Evolutionary conservation across 2,329 filamentous ascomycete genomes (phyloP).

Genomic region (Lasiodiplodia sp.): DNA sequence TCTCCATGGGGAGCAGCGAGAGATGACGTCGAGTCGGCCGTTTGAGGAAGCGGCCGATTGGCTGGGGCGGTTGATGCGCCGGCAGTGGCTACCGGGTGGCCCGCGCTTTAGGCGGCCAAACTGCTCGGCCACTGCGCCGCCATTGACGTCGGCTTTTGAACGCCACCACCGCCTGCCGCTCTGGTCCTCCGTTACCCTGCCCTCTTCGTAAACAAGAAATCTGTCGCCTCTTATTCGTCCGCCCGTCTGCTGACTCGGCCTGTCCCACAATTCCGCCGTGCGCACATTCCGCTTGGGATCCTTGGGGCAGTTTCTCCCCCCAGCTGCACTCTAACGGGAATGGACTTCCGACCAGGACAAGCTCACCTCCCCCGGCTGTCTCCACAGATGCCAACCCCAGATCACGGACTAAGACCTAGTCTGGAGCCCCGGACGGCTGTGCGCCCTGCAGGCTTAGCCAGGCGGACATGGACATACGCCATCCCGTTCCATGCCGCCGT

Average conservation of each 20-base stretch:
- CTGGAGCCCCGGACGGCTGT: constrained; percentile 15
- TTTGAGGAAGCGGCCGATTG: not conserved
- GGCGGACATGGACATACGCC: constrained; percentile 1
- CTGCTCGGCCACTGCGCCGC: not conserved
- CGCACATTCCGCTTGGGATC: not conserved
- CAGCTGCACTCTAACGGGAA: constrained; percentile 11
- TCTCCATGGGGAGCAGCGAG: not conserved
- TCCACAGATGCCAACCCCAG: constrained; percentile 11
- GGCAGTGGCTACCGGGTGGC: constrained; percentile 6
- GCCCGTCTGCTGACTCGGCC: not conserved
- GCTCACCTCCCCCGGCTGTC: constrained; percentile 6
- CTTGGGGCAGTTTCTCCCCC: not conserved
- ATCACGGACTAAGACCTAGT: constrained; percentile 11
- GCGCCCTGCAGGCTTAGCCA: constrained; percentile 2
- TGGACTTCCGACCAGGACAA: constrained; percentile 12
- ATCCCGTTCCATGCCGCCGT: constrained; percentile 7
- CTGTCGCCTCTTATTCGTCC: not conserved
- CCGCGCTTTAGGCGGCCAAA: not conserved
- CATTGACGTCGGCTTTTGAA: constrained; percentile 23
- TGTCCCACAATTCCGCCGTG: constrained; percentile 1
- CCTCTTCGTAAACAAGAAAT: not conserved
- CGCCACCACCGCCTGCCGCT: not conserved
- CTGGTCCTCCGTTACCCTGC: not conserved
- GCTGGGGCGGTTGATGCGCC: constrained; percentile 7
- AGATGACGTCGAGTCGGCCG: constrained; percentile 15